Conservation (phyloP, 2,329 filamentous ascomycete genomes). For the Colletotrichum brevisporum region DNA sequence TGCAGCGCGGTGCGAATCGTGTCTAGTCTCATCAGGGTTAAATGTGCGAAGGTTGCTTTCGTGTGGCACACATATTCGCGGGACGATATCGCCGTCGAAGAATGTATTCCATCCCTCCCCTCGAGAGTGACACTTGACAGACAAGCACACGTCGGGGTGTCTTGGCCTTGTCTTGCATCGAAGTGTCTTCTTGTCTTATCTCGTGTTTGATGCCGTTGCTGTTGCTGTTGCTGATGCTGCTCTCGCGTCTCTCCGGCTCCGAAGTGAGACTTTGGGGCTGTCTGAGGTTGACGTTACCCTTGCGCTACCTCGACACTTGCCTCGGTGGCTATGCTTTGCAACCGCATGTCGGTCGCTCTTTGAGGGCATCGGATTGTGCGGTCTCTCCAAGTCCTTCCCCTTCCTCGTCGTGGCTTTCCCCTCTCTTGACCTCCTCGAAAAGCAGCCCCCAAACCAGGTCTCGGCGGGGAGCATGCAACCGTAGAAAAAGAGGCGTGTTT, state of each 20-base stretch:
- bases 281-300: slow-evolving; percentile 22
- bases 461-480: slow-evolving; percentile 17
- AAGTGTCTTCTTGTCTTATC: no score
- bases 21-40: slow-evolving; percentile 3
- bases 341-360: slow-evolving; percentile 5
- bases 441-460: slow-evolving; percentile 7
- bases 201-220: no score
- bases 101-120: slow-evolving; percentile 23
- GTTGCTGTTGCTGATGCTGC: not conserved
- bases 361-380: slow-evolving; percentile 3
- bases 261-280: slow-evolving; percentile 28
- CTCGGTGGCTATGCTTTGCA: slow-evolving; percentile 10
- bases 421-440: not conserved
- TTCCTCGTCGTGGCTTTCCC: not conserved
- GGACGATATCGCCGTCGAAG: not conserved
- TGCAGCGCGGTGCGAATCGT: not conserved
- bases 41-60: not conserved
- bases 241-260: slow-evolving; percentile 17
- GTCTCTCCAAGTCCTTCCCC: not conserved
- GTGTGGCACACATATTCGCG: not conserved
- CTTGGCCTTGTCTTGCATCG: no score
- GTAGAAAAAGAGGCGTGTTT: slow-evolving; percentile 14
- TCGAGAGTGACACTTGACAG: no score
- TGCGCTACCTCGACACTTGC: not conserved
- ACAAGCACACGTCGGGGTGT: no score